Conservation (phyloP, 768 basidiomycete genomes). For the Suillus weaverae region DNA sequence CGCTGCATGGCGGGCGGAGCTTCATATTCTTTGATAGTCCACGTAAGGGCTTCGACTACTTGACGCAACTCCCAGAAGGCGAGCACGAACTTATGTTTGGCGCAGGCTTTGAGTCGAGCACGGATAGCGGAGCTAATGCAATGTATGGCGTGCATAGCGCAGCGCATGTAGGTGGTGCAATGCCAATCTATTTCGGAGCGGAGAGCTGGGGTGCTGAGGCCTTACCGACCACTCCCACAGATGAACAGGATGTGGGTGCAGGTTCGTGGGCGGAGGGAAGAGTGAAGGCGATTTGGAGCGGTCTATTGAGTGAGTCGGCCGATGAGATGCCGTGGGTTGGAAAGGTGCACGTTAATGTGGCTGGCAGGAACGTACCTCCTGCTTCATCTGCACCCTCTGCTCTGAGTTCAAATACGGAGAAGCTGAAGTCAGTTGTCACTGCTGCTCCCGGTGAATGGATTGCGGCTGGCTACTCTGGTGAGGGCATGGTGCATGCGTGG, state of each 20-base stretch:
- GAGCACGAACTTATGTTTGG: constrained; percentile 64
- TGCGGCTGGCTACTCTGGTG: constrained; percentile 67
- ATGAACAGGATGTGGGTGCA: constrained; percentile 17
- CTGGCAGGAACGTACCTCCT: constrained; percentile 39
- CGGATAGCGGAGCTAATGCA: constrained; percentile 19
- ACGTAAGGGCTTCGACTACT: constrained; percentile 56
- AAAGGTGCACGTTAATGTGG: constrained; percentile 49
- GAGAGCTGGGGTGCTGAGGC: constrained; percentile 44
- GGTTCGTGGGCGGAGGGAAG: constrained; percentile 41
- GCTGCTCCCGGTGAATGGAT: constrained; percentile 66
- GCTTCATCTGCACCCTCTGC: neutral
- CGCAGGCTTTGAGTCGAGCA: constrained; percentile 45
- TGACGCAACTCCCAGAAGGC: constrained; percentile 56
- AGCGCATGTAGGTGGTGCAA: constrained; percentile 47
- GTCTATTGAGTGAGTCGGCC: constrained; percentile 59
- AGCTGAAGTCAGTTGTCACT: neutral
- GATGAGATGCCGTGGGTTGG: constrained; percentile 74
- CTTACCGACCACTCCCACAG: constrained; percentile 13
- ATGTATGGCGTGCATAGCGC: constrained; percentile 37
- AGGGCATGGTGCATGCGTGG: constrained; percentile 77
- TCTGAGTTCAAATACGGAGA: neutral
- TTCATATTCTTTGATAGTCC: constrained; percentile 57
- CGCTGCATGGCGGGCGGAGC: constrained; percentile 39
- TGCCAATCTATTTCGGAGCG: constrained; percentile 55
- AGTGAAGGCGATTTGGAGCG: constrained; percentile 62